Percentiles rank a stretch among this genome's conserved stretches.
Conservation (phyloP, 805 yeast species). For the Cyberlindnera maritima region DNA sequence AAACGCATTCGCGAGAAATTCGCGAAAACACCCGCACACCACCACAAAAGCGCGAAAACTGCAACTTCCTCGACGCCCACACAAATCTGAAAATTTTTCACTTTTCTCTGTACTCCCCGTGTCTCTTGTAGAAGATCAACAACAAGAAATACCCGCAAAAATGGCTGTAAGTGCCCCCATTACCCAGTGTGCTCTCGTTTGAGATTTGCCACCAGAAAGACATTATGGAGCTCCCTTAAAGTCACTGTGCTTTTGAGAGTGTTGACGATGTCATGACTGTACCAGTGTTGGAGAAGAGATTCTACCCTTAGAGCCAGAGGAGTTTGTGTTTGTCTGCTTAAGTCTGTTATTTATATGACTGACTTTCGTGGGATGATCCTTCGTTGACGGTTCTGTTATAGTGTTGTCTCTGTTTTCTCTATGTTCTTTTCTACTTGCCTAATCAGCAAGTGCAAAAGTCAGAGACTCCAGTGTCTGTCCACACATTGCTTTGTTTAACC, state of each 20-base stretch:
- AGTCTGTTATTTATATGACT: background rate
- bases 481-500: conserved; percentile 9
- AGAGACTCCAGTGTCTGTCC: background rate
- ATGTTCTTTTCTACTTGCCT: background rate
- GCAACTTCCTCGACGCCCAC: too few relatives aligned
- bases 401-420: background rate
- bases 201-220: conserved; percentile 2
- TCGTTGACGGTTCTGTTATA: background rate
- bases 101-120: background rate
- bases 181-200: background rate
- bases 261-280: conserved; percentile 28
- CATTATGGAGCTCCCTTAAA: conserved; percentile 30
- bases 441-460: background rate
- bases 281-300: background rate
- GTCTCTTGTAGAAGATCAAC: background rate
- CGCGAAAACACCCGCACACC: conserved; percentile 9
- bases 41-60: background rate
- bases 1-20: background rate
- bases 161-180: conserved; percentile 8
- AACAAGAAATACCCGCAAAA: background rate
- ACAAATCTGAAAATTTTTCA: conserved; percentile 3
- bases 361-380: background rate
- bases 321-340: background rate
- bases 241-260: conserved; percentile 20
- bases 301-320: background rate